phyloP scores from a whole-genome alignment of 345 rosid genomes.

The Clarkia xantiana region DNA sequence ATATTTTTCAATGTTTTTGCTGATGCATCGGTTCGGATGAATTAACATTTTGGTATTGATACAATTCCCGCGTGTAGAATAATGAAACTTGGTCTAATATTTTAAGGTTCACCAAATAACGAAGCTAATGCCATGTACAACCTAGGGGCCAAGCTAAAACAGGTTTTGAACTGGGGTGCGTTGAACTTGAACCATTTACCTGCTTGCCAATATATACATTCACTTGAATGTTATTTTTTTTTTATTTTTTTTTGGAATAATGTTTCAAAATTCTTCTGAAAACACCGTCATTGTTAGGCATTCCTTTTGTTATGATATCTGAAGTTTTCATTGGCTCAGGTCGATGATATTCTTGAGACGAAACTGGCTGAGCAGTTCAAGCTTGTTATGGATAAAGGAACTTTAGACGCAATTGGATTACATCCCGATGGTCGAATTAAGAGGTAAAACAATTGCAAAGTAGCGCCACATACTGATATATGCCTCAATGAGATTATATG shows the following conservation, averaged over 20 bases:
- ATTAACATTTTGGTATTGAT: neutral
- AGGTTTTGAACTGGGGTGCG: no score
- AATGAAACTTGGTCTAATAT: no score
- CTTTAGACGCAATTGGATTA: constrained; percentile 92
- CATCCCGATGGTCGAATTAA: constrained; percentile 86
- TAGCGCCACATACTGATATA: neutral
- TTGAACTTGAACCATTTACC: neutral
- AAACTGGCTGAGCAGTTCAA: constrained; percentile 56
- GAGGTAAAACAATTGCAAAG: constrained; percentile 33
- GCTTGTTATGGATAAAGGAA: constrained; percentile 94
- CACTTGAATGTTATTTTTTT: neutral
- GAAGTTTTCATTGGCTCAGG: constrained; percentile 23
- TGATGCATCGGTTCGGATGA: neutral
- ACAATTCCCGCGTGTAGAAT: no score
- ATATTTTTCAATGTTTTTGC: no score
- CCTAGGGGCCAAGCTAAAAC: no score
- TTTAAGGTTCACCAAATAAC: no score
- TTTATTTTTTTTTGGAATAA: neutral
- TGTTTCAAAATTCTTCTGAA: neutral
- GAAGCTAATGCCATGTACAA: no score
- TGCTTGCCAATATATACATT: neutral
- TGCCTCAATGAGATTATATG: neutral
- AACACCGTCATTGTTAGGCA: neutral
- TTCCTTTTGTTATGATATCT: neutral
- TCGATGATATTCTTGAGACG: constrained; percentile 79